Evolutionary conservation across 129 eudicot species (phyloP).

Genomic region (Glebionis coronaria): DNA sequence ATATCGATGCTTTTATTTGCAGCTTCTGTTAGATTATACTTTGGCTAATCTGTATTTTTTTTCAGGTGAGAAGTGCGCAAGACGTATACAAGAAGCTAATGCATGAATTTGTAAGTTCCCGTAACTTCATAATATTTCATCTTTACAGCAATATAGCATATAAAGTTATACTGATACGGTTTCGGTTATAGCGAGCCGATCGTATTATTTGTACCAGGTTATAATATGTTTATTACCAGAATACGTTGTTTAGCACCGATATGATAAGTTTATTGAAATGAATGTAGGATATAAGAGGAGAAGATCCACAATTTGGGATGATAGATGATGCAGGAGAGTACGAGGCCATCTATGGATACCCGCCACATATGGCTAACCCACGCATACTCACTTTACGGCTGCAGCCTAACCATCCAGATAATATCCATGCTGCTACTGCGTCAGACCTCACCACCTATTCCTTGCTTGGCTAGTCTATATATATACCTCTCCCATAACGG

Average conservation of each 20-base stretch:
- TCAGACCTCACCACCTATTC: conserved; percentile 72
- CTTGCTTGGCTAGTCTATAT: conserved; percentile 58
- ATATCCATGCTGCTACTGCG: conserved; percentile 49
- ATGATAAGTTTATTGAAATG: neutral
- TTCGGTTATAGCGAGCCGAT: no score
- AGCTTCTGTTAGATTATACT: no score
- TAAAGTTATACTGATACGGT: neutral
- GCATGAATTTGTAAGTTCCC: conserved; percentile 59
- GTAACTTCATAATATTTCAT: conserved; percentile 2
- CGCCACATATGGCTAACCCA: conserved; percentile 33
- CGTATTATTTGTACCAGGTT: no score
- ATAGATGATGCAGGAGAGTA: conserved; percentile 75
- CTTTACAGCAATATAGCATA: neutral
- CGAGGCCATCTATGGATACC: conserved; percentile 47
- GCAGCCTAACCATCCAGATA: conserved; percentile 46
- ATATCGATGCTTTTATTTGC: no score
- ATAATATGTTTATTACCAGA: neutral
- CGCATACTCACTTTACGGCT: conserved; percentile 44
- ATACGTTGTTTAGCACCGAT: neutral
- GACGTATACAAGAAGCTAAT: conserved; percentile 53
- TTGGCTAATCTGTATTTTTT: neutral
- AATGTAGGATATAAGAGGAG: conserved; percentile 60
- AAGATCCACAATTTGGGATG: conserved; percentile 80
- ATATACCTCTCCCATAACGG: neutral
- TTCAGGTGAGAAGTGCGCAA: conserved; percentile 66